Evolutionary conservation across 202 grass and related monocot species (phyloP).

Genomic region (Setaria viridis): DNA sequence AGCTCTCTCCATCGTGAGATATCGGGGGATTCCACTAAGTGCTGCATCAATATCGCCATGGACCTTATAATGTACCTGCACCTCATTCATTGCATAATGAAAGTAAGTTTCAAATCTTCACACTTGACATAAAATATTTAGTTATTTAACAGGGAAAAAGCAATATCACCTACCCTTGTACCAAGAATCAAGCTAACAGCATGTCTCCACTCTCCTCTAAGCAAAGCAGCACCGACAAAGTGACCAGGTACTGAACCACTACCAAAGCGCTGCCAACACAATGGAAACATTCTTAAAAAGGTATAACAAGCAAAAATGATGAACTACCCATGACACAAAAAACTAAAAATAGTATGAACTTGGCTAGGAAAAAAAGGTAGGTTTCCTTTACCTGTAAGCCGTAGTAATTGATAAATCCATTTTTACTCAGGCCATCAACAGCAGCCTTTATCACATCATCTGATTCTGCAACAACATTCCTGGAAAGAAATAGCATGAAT

Average conservation of each 20-base stretch:
- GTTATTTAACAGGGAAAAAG: conserved; percentile 35
- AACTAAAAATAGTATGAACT: neutral
- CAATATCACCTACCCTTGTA: conserved; percentile 89
- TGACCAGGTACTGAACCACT: conserved; percentile 90
- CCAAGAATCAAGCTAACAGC: conserved; percentile 89
- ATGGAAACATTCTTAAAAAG: neutral
- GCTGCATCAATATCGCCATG: conserved; percentile 67
- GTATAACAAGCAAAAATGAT: conserved; percentile 22
- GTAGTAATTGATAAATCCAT: conserved; percentile 95
- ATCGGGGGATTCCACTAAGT: conserved; percentile 70
- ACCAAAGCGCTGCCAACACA: conserved; percentile 81
- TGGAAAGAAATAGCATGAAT: conserved; percentile 51
- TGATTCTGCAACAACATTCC: conserved; percentile 75
- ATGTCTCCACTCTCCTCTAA: conserved; percentile 92
- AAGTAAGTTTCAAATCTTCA: conserved; percentile 52
- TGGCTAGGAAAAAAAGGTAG: neutral
- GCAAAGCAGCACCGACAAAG: conserved; percentile 84
- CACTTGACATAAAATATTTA: conserved; percentile 28
- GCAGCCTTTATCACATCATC: conserved; percentile 72
- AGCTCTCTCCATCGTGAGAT: conserved; percentile 82
- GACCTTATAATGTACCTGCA: conserved; percentile 70
- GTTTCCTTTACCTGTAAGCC: conserved; percentile 81
- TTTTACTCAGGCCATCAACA: conserved; percentile 65
- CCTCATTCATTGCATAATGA: conserved; percentile 62
- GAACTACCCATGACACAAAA: neutral